These are phyloP conservation scores for Aureobasidium sp. DNA, from an alignment of 2,329 filamentous ascomycete species.

Conservation along the genomic window DNA sequence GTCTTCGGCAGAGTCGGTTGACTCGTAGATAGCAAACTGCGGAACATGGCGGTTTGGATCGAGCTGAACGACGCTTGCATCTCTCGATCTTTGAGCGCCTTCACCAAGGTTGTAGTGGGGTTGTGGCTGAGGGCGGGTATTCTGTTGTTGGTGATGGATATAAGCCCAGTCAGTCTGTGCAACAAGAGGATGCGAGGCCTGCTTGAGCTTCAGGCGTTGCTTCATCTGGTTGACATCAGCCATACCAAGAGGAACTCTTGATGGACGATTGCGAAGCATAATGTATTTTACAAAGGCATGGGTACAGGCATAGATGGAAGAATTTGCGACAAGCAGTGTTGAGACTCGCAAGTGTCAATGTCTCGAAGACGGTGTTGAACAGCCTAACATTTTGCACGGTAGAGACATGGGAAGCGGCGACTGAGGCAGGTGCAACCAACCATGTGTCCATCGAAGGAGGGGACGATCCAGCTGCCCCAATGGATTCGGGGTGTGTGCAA, in stretches of 20 bases:
- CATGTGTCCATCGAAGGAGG: not conserved
- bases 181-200: not conserved
- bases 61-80: not conserved
- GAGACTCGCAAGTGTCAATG: constrained; percentile 2
- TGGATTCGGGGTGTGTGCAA: not conserved
- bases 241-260: constrained; percentile 21
- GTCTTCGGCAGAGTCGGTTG: not conserved
- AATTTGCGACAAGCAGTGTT: not conserved
- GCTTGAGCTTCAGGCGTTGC: constrained; percentile 16
- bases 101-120: constrained; percentile 10
- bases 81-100: constrained; percentile 8
- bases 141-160: constrained; percentile 14
- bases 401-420: not conserved
- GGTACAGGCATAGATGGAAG: not conserved
- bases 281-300: not conserved
- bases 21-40: not conserved
- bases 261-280: constrained; percentile 23
- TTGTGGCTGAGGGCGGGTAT: constrained; percentile 12
- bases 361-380: not conserved
- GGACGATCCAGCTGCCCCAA: not conserved
- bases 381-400: not conserved
- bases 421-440: not conserved
- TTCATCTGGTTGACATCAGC: constrained; percentile 22
- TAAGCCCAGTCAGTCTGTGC: constrained; percentile 11
- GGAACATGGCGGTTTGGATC: constrained; percentile 4